phyloP scores from a whole-genome alignment of 306 rosid genomes.

The Sindora glabra region DNA sequence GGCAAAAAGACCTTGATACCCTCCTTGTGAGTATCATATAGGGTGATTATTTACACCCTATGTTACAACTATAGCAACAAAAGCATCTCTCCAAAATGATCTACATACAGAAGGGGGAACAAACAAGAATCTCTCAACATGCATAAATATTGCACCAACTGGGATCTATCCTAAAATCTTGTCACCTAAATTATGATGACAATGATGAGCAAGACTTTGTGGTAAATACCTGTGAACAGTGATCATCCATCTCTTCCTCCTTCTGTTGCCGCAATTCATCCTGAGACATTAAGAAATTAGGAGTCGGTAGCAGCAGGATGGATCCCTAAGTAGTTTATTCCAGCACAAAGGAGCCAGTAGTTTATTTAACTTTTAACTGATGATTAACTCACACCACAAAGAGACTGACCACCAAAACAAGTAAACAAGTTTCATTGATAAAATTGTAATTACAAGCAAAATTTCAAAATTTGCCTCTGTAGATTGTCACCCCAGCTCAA shows the following conservation, averaged over 20 bases:
- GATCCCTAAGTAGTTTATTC: conserved; percentile 7
- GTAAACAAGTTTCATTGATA: neutral
- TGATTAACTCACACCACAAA: neutral
- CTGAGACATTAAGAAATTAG: conserved; percentile 22
- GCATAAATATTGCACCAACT: neutral
- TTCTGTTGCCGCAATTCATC: conserved; percentile 84
- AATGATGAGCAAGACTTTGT: conserved; percentile 6
- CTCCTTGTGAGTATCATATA: neutral
- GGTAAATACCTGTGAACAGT: conserved; percentile 75
- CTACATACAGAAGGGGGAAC: neutral
- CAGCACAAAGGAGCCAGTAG: neutral
- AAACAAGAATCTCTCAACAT: neutral
- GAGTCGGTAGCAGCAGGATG: conserved; percentile 13
- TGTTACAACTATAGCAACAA: neutral
- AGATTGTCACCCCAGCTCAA: too few relatives aligned
- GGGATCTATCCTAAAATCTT: neutral
- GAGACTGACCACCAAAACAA: neutral
- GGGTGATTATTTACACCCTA: neutral
- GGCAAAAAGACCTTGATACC: too few relatives aligned
- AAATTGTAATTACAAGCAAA: too few relatives aligned
- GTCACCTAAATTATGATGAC: neutral
- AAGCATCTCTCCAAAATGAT: neutral
- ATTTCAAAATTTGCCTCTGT: too few relatives aligned
- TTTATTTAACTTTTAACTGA: conserved; percentile 6
- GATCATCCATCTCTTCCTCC: conserved; percentile 97